Evolutionary conservation across 345 rosid genomes (phyloP).

Genomic region (Atalantia buxifolia): DNA sequence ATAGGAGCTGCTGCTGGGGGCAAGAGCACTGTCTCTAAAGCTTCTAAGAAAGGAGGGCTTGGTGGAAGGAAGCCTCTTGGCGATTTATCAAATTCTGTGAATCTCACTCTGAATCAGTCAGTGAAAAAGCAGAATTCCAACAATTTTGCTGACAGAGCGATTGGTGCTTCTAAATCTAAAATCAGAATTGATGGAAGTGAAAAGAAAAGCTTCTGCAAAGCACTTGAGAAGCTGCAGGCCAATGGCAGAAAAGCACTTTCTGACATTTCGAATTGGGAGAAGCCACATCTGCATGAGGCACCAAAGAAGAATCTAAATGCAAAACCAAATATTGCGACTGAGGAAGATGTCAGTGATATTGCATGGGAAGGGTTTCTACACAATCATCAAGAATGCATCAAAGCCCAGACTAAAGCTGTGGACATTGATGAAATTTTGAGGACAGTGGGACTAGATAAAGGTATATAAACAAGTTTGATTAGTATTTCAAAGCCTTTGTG

Average conservation of each 20-base stretch:
- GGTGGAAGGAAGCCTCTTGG: conserved; percentile 62
- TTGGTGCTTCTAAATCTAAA: conserved; percentile 15
- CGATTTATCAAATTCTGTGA: conserved; percentile 52
- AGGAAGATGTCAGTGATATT: conserved; percentile 25
- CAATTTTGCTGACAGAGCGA: conserved; percentile 23
- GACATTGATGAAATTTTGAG: conserved; percentile 36
- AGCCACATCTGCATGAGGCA: conserved; percentile 27
- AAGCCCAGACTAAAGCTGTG: conserved; percentile 28
- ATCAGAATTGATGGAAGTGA: conserved; percentile 24
- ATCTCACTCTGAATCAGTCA: conserved; percentile 28
- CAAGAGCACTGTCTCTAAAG: conserved; percentile 29
- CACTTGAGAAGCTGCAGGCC: conserved; percentile 22
- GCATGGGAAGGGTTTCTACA: conserved; percentile 44
- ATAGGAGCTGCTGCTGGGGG: conserved; percentile 31
- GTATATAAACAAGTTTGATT: conserved; percentile 16
- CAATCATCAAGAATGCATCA: conserved; percentile 52
- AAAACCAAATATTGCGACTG: conserved; percentile 25
- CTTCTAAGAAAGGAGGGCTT: conserved; percentile 30
- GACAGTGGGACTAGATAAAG: conserved; percentile 39
- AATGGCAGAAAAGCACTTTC: conserved; percentile 45
- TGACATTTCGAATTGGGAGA: conserved; percentile 53
- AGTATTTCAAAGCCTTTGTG: neutral
- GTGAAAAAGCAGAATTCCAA: conserved; percentile 33
- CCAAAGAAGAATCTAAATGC: conserved; percentile 29
- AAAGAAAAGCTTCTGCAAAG: conserved; percentile 29